Conservation (phyloP, 2,329 filamentous ascomycete genomes). For the Sclerotiophoma versabilis region DNA sequence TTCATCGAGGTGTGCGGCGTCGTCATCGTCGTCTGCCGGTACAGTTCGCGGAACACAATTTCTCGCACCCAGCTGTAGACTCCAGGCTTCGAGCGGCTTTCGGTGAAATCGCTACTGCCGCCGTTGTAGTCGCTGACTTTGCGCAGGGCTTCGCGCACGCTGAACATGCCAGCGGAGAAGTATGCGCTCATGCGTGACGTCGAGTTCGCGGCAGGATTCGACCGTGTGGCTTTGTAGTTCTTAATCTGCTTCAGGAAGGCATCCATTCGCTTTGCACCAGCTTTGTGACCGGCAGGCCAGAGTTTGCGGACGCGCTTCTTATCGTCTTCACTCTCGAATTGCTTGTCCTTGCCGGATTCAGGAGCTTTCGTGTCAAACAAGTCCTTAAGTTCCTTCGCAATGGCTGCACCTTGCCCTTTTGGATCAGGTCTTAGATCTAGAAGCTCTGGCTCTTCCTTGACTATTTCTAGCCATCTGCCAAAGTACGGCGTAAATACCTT, state of each 20-base stretch:
- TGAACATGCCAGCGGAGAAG: conserved; percentile 56
- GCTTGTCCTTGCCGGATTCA: conserved; percentile 50
- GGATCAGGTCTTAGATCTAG: conserved; percentile 54
- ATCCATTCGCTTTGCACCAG: conserved; percentile 51
- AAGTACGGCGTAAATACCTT: conserved; percentile 63
- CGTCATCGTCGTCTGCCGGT: conserved; percentile 56
- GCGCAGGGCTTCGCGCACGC: conserved; percentile 55
- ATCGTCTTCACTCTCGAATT: conserved; percentile 50
- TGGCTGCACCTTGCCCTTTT: conserved; percentile 45
- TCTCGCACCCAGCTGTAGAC: conserved; percentile 59
- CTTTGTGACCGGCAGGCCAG: conserved; percentile 56
- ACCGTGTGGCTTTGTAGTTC: conserved; percentile 52
- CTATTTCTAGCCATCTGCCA: conserved; percentile 54
- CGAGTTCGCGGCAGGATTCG: conserved; percentile 52
- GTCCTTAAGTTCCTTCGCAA: conserved; percentile 37
- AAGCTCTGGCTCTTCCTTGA: conserved; percentile 53
- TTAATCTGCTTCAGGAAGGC: conserved; percentile 53
- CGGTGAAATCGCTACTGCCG: conserved; percentile 53
- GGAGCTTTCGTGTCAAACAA: conserved; percentile 47
- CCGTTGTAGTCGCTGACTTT: conserved; percentile 53
- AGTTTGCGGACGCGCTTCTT: conserved; percentile 51
- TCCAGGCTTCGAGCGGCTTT: conserved; percentile 46
- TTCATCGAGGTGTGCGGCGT: conserved; percentile 60
- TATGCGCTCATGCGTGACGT: conserved; percentile 55
- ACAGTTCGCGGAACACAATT: conserved; percentile 60